A percentile compares a stretch with the other conserved stretches of the same genome.
Conservation (phyloP, 331 rosid genomes). For the Quercus phellos region DNA sequence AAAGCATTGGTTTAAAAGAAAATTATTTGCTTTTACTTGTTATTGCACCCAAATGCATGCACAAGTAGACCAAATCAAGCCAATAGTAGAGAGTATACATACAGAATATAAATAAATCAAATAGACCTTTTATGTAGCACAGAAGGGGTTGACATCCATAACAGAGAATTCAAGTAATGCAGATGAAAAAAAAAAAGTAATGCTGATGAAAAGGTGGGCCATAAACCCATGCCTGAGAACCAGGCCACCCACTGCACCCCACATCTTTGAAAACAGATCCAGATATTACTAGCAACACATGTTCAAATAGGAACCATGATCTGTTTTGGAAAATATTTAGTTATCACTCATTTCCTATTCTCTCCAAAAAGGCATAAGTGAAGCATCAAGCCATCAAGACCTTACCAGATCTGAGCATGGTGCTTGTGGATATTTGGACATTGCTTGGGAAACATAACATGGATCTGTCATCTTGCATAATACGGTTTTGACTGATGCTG, state of each 20-base stretch:
- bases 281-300: neutral
- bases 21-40: neutral
- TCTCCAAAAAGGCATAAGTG: neutral
- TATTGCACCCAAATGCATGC: neutral
- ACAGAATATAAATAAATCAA: neutral
- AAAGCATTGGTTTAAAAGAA: neutral
- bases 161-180: neutral
- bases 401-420: conserved; percentile 77
- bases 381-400: neutral
- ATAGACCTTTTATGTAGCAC: neutral
- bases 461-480: conserved; percentile 59
- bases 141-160: neutral
- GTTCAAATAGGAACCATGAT: neutral
- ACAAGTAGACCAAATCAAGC: neutral
- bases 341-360: neutral
- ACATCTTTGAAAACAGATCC: neutral
- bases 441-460: conserved; percentile 58
- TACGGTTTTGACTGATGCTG: conserved; percentile 40
- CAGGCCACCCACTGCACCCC: neutral
- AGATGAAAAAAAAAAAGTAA: too few relatives aligned
- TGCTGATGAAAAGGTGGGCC: neutral
- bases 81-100: neutral
- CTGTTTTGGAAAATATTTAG: neutral
- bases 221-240: neutral
- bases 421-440: conserved; percentile 71